phyloP scores from a whole-genome alignment of 2,329 filamentous ascomycete genomes.

The Xylariaceae sp. region DNA sequence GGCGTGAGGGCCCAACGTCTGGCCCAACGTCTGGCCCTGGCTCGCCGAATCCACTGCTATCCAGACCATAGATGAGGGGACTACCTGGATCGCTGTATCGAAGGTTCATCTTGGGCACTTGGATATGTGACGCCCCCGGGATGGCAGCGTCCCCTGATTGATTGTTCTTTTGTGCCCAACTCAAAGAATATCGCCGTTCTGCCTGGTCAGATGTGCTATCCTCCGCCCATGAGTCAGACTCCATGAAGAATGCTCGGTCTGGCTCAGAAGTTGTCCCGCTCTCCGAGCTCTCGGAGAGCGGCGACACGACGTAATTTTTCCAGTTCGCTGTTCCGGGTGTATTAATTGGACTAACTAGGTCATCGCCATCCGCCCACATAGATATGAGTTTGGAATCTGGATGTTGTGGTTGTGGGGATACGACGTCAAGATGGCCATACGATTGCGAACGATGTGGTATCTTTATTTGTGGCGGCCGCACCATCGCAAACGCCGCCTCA shows the following conservation, averaged over 20 bases:
- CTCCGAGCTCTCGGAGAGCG: conserved; percentile 30
- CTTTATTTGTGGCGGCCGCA: conserved; percentile 21
- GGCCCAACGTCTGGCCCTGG: conserved; percentile 29
- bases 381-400: conserved; percentile 30
- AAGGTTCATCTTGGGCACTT: conserved; percentile 26
- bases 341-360: conserved; percentile 35
- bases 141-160: background rate
- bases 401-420: conserved; percentile 31
- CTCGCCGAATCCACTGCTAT: conserved; percentile 27
- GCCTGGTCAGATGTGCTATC: conserved; percentile 24
- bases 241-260: background rate
- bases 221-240: conserved; percentile 19
- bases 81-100: conserved; percentile 39
- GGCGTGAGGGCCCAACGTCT: background rate
- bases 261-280: background rate
- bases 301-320: conserved; percentile 35
- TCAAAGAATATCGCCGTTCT: background rate
- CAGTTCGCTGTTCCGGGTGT: conserved; percentile 26
- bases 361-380: conserved; percentile 23
- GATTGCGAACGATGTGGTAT: conserved; percentile 6
- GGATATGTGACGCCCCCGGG: conserved; percentile 1
- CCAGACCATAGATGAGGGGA: conserved; percentile 23
- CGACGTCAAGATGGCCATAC: conserved; percentile 24
- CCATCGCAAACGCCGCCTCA: conserved; percentile 23
- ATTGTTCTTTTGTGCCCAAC: background rate